phyloP scores from a whole-genome alignment of 1,139 yeast genomes.

The Arxiozyma heterogenica region DNA sequence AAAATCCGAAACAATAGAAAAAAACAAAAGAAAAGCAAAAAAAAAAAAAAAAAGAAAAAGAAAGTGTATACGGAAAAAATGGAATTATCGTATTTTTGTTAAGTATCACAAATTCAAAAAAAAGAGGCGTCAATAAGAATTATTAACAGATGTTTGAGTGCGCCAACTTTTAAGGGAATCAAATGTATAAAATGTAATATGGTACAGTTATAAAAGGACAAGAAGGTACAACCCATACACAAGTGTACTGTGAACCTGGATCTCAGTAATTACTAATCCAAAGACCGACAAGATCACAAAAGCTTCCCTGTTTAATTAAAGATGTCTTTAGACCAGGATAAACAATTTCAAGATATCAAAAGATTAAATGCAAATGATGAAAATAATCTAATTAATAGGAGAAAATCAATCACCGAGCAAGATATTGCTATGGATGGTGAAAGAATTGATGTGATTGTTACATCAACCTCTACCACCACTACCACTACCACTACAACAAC shows the following conservation, averaged over 20 bases:
- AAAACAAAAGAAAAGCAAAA: neutral
- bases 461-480: neutral
- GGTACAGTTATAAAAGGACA: neutral
- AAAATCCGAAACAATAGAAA: no score
- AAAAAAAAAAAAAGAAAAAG: no score
- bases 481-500: neutral
- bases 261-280: neutral
- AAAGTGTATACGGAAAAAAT: neutral
- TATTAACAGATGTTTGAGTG: no score
- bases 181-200: no score
- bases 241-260: neutral
- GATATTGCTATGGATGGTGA: neutral
- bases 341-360: slow-evolving; percentile 1
- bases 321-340: slow-evolving; percentile 4
- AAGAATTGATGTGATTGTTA: neutral
- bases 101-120: neutral
- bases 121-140: neutral
- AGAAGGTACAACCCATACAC: neutral
- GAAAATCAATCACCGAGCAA: neutral
- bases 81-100: neutral
- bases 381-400: neutral
- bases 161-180: neutral
- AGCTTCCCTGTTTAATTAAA: neutral
- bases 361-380: neutral
- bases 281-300: neutral